These are phyloP conservation scores for Hypoxylon subgilvum DNA, from an alignment of 495 filamentous ascomycete species.

Conservation along the genomic window DNA sequence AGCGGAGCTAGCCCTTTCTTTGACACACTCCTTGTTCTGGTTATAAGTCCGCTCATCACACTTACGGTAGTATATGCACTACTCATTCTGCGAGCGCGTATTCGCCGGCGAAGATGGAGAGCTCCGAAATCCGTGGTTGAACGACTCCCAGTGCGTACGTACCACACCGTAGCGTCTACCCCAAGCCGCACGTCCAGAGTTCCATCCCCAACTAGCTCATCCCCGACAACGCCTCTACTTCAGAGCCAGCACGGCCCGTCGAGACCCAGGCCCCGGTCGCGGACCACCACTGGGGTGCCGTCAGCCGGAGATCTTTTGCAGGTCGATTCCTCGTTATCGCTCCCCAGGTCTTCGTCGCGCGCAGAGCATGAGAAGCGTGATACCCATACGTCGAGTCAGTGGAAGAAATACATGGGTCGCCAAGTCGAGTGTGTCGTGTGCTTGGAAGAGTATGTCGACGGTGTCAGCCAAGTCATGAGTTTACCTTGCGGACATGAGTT, in stretches of 20 bases:
- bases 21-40: constrained; percentile 90
- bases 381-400: constrained; percentile 59
- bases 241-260: constrained; percentile 59
- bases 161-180: constrained; percentile 77
- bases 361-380: constrained; percentile 59
- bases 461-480: constrained; percentile 94
- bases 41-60: constrained; percentile 90
- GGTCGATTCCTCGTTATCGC: constrained; percentile 47
- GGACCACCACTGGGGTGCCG: constrained; percentile 66
- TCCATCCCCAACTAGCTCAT: constrained; percentile 63
- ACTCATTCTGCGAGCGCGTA: constrained; percentile 83
- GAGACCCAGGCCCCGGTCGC: constrained; percentile 65
- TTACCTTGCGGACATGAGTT: constrained; percentile 99
- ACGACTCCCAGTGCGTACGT: constrained; percentile 90
- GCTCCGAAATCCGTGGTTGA: constrained; percentile 96
- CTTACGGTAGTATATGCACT: constrained; percentile 91
- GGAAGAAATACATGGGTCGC: constrained; percentile 82
- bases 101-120: constrained; percentile 88
- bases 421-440: constrained; percentile 98
- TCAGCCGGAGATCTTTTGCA: constrained; percentile 49
- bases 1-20: constrained; percentile 94
- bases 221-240: constrained; percentile 78
- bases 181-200: constrained; percentile 63
- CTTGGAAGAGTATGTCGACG: constrained; percentile 94
- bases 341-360: constrained; percentile 35